These are phyloP conservation scores for Cryptococcus floricola DNA, from an alignment of 1,284 basidiomycete species.

Conservation along the genomic window DNA sequence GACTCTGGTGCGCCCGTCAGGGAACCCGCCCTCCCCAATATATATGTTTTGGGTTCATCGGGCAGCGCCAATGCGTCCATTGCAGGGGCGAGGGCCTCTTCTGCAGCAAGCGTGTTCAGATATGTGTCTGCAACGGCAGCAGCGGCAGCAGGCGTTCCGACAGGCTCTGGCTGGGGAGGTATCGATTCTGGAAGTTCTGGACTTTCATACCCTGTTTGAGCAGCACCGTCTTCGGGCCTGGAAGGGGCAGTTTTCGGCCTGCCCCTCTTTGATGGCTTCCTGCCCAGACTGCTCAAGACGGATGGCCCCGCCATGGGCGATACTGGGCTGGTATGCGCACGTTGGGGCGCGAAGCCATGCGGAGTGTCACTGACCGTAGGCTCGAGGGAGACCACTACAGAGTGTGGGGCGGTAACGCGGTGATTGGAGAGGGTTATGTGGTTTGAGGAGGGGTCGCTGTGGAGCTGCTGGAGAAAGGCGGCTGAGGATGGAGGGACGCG, in stretches of 20 bases:
- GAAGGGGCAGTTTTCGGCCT: slow-evolving; percentile 28
- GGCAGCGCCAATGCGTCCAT: slow-evolving; percentile 21
- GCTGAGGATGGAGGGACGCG: slow-evolving; percentile 23
- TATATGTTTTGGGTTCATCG: slow-evolving; percentile 1
- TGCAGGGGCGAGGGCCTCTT: slow-evolving; percentile 16
- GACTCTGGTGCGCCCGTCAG: slow-evolving; percentile 1
- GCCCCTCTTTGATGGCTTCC: slow-evolving; percentile 10
- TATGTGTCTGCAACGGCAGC: slow-evolving; percentile 14
- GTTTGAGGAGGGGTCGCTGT: slow-evolving; percentile 41
- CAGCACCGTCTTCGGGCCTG: background rate
- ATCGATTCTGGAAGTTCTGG: background rate
- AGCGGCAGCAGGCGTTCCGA: background rate
- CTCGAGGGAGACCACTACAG: background rate
- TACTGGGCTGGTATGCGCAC: background rate
- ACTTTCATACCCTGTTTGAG: background rate
- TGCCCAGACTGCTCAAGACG: background rate
- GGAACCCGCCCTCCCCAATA: slow-evolving; percentile 19
- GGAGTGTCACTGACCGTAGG: too few relatives aligned
- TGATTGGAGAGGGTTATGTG: slow-evolving; percentile 38
- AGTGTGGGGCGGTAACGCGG: slow-evolving; percentile 7
- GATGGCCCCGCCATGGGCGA: slow-evolving; percentile 6
- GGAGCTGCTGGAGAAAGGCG: slow-evolving; percentile 43
- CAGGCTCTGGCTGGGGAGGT: slow-evolving; percentile 2
- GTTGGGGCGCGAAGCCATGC: background rate
- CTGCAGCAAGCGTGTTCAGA: slow-evolving; percentile 10